A percentile compares a stretch with the other conserved stretches of the same genome.
Conservation (phyloP, 495 filamentous ascomycete genomes). For the Letharia columbiana region DNA sequence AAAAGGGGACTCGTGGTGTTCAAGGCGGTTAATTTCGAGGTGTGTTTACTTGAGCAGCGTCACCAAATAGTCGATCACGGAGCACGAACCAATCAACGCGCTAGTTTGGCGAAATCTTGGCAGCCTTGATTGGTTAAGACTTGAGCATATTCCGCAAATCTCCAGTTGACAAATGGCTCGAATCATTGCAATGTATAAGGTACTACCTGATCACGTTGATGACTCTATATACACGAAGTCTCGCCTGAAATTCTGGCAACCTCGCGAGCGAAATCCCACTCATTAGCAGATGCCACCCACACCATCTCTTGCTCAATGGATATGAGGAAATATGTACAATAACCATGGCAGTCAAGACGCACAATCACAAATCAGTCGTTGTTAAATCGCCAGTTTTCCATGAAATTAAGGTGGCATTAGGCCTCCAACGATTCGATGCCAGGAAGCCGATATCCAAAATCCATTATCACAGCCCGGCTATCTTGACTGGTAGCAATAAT, state of each 20-base stretch:
- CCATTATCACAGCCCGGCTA: slow-evolving; percentile 81
- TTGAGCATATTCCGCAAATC: background rate
- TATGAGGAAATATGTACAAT: background rate
- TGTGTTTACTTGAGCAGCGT: slow-evolving; percentile 8
- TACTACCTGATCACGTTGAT: background rate
- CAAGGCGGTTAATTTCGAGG: background rate
- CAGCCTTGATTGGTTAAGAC: background rate
- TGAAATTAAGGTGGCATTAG: slow-evolving; percentile 21
- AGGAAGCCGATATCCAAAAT: slow-evolving; percentile 50
- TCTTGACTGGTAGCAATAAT: slow-evolving; percentile 93
- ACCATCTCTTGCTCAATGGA: background rate
- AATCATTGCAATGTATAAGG: background rate
- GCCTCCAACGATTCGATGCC: slow-evolving; percentile 42
- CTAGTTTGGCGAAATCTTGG: background rate
- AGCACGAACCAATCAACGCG: slow-evolving; percentile 11
- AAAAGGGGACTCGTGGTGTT: background rate
- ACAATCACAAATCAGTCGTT: background rate
- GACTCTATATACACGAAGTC: background rate
- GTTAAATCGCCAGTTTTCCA: background rate
- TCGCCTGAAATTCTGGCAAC: background rate
- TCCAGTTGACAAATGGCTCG: background rate
- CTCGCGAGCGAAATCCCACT: background rate
- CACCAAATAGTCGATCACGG: background rate
- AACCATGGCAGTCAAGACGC: background rate
- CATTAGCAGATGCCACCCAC: background rate